Base-by-base conservation (phyloP, 345 rosid genomes). In the Luvunga scandens region DNA sequence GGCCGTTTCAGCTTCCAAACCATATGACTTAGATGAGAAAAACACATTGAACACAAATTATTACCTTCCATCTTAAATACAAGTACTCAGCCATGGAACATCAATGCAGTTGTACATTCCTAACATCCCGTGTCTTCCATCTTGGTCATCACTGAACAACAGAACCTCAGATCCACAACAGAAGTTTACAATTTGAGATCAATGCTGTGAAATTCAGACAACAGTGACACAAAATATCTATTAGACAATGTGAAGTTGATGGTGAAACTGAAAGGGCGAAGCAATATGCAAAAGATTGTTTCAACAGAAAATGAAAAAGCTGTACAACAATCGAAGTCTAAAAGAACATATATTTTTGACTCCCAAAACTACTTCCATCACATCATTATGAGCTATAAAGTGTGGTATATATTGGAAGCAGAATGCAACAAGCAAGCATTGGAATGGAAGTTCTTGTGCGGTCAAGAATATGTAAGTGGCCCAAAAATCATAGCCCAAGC, bases 371-470 rank as follows among this genome's bases (percentile, higher is more conserved):
- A 24, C 53, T 34, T 36, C 34, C 36, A 21, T 25, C 42, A 16
- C 59, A 75, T 30, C 45, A 45, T 34, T 28, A 4, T 27, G 28
- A 61, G 9, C 55, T 2, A 6, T 38, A 33, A 6, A 21, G 22
- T 8, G 28, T 48, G 22, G 28, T 22, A 21, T 38, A 6, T 19
- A 27, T 16, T 62, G 38, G 55, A 30, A 4, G 62, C 62, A 75
- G 62, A 21, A 65, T 75, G 71, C 71, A 64, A 9, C 9, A 65
- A 65, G 62, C 62, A 31, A 12, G 78, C 78, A 61, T 39, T 28
- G 45, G 10, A 19, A 62, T 19, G 59, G 71, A 24, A 65, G 53
- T 60, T 45, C 71, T 53, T 34, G 34, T n/a, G 27, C 73, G 36
- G 36, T 67, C 36, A 76, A 66, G 55, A 66, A 73, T 45, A 76